These are phyloP conservation scores for Lactarius vividus DNA, from an alignment of 768 basidiomycete genomes.

Conservation along the genomic window DNA sequence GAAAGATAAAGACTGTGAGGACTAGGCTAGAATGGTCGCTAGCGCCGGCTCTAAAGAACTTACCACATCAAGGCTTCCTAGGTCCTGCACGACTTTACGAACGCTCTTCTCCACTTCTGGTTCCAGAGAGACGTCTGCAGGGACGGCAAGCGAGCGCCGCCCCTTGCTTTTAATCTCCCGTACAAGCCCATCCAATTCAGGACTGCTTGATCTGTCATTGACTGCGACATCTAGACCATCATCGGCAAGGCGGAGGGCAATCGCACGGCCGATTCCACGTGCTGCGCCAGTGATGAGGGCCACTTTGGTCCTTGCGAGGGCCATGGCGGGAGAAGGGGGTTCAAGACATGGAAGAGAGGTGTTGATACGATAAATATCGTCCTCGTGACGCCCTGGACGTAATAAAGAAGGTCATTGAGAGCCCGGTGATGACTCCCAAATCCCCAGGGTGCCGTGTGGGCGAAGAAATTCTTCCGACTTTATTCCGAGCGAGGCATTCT, in stretches of 20 bases:
- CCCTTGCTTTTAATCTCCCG: conserved; percentile 18
- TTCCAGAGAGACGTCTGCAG: conserved; percentile 22
- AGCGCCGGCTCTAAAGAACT: not conserved
- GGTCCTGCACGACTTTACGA: conserved; percentile 9
- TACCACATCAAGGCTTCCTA: conserved; percentile 25
- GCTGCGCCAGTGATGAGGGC: conserved; percentile 31
- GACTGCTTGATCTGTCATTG: conserved; percentile 23
- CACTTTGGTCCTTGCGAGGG: conserved; percentile 14
- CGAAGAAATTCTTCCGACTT: too few species aligned
- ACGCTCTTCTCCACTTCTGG: conserved; percentile 13
- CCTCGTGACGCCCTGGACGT: not conserved
- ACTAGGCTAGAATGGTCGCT: not conserved
- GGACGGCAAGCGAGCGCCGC: conserved; percentile 13
- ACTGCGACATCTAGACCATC: conserved; percentile 29
- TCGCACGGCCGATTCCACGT: conserved; percentile 28
- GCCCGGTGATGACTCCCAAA: too few species aligned
- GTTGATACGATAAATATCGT: conserved; percentile 6
- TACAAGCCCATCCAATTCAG: conserved; percentile 7
- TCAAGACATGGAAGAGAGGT: too few species aligned
- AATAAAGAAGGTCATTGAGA: too few species aligned
- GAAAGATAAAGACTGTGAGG: not conserved
- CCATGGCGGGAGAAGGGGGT: not conserved
- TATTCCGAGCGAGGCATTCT: not conserved
- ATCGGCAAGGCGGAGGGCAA: conserved; percentile 29
- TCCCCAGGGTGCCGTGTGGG: too few species aligned